These are phyloP conservation scores for Triticum dicoccoides DNA, from an alignment of 176 grass and related monocot species.

Conservation along the genomic window DNA sequence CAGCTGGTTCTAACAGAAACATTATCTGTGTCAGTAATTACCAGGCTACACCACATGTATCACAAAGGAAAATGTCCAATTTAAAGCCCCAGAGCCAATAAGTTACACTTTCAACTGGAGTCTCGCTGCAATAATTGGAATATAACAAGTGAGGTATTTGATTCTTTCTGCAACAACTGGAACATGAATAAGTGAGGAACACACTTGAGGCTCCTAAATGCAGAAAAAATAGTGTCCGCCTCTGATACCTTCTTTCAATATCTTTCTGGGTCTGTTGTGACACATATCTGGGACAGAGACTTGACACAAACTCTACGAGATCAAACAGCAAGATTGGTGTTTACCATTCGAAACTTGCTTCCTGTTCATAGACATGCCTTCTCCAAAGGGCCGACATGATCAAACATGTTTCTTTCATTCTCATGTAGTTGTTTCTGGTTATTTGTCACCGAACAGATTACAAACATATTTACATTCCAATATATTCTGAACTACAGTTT, in stretches of 20 bases:
- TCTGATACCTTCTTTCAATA: neutral
- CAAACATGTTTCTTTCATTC: slow-evolving; percentile 11
- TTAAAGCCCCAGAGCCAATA: neutral
- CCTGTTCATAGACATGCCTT: slow-evolving; percentile 17
- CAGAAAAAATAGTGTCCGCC: neutral
- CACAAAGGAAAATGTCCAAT: neutral
- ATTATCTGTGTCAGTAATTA: neutral
- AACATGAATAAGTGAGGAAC: neutral
- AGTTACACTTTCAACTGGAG: slow-evolving; percentile 5
- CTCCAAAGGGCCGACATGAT: slow-evolving; percentile 16
- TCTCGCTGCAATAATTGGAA: neutral
- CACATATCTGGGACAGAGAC: neutral
- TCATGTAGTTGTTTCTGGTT: slow-evolving; percentile 19
- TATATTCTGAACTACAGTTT: neutral
- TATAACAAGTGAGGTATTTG: slow-evolving; percentile 10
- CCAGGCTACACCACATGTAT: neutral
- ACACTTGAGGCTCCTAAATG: neutral
- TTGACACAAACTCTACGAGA: neutral
- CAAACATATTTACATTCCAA: slow-evolving; percentile 15
- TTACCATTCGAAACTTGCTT: slow-evolving; percentile 27
- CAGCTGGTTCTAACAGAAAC: neutral
- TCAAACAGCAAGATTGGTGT: slow-evolving; percentile 25
- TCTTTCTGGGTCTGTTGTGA: neutral
- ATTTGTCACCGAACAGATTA: slow-evolving; percentile 3
- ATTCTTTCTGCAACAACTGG: neutral